Evolutionary conservation across 129 eudicot species (phyloP).

Genomic region (Glebionis coronaria): DNA sequence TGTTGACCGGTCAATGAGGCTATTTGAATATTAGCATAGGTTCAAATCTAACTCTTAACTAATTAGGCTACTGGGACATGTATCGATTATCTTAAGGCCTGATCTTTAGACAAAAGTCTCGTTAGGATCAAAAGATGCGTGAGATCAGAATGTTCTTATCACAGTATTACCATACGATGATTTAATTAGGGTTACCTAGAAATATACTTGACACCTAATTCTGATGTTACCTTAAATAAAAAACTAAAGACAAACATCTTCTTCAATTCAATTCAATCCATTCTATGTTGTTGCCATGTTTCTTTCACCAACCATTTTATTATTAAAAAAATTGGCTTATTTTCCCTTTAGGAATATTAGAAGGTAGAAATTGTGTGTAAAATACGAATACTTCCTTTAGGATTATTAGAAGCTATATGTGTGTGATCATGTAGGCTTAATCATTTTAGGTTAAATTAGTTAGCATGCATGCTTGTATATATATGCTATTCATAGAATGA

Average conservation of each 20-base stretch:
- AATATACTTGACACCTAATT: constrained; percentile 50
- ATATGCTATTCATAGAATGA: not conserved
- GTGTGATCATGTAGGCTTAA: not conserved
- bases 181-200: constrained; percentile 31
- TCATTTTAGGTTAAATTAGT: not conserved
- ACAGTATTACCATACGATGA: constrained; percentile 5
- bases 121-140: too few relatives aligned
- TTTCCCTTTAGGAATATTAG: not conserved
- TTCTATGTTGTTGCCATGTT: constrained; percentile 45
- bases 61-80: too few relatives aligned
- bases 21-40: too few relatives aligned
- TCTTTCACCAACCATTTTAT: constrained; percentile 38
- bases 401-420: too few relatives aligned
- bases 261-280: constrained; percentile 10
- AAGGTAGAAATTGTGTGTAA: not conserved
- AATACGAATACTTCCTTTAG: not conserved
- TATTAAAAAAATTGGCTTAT: constrained; percentile 13
- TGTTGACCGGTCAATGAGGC: too few relatives aligned
- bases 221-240: constrained; percentile 32
- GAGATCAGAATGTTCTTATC: too few relatives aligned
- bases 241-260: not conserved
- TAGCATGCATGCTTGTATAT: constrained; percentile 12
- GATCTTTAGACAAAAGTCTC: too few relatives aligned
- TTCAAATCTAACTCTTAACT: too few relatives aligned
- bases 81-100: constrained; percentile 12